Evolutionary conservation across 768 basidiomycete species (phyloP), one percentile per base, ranked within the genome.

Genomic region (Phylloporus sp.): DNA sequence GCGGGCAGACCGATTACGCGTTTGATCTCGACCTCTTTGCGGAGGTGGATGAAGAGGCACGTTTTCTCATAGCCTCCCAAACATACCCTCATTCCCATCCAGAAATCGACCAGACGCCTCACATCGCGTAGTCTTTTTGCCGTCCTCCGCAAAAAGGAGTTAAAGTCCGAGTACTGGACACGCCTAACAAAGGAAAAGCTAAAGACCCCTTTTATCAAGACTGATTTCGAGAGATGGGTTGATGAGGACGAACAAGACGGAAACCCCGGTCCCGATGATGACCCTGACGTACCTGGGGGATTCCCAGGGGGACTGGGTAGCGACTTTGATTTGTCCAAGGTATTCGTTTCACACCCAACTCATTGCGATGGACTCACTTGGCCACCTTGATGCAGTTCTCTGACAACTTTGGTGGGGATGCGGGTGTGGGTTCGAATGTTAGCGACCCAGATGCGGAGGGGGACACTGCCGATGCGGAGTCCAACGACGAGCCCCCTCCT

Each of bases 171-270:
- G 59, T 98, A 80, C 71, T 98, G 95, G 95, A 90, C 91, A 23
- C 81, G 95, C 52, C 76, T 98, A 46, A 93, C 90, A 42, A 93
- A 95, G 70, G 88, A 89, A 54, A 95, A 93, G 70, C 64, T 80
- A 54, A 90, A 80, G 71, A 82, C 78, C 45, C 75, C 84, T 51
- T 95, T 82, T 72, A 74, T 97, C 70, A 97, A 97, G 80, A 97
- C 93, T 40, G 91, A 97, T 70, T 97, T 97, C 69, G 76, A 76
- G 58, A 95, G 90, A 74, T 97, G 94, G 94, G 87, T 88, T 36
- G 95, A 97, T 64, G 95, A 97, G 74, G 95, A 97, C 66, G 95
- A 98, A 68, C 95, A 97, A 72, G 88, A 90, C 35, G 87, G 77
- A 45, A 79, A 71, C 22, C 59, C 69, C 2, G 64, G 56, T 9